phyloP scores from a whole-genome alignment of 1,284 basidiomycete species.

The Cutaneotrichosporon curvatum region DNA sequence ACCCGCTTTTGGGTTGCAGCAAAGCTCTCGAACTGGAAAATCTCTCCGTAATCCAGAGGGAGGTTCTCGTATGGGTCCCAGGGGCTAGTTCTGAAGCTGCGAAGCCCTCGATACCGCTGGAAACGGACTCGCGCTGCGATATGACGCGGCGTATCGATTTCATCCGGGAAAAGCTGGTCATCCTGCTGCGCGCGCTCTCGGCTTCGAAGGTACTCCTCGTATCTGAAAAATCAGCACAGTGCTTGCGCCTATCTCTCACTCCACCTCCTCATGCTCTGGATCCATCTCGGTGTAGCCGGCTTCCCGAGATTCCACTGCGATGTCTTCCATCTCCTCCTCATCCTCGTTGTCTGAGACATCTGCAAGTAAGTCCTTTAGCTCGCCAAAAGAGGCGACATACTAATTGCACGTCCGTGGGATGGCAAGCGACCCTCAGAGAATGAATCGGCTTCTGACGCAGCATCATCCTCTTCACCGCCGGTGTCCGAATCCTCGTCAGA shows the following conservation, averaged over 20 bases:
- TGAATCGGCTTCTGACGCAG: too few relatives aligned
- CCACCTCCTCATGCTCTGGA: slow-evolving; percentile 70
- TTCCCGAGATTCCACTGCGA: slow-evolving; percentile 48
- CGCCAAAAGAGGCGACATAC: too few relatives aligned
- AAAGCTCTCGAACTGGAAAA: slow-evolving; percentile 97
- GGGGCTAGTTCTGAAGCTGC: slow-evolving; percentile 85
- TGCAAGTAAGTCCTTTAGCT: too few relatives aligned
- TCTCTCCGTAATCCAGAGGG: slow-evolving; percentile 84
- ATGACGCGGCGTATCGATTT: slow-evolving; percentile 92
- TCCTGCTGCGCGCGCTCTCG: slow-evolving; percentile 57
- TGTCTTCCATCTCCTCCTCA: slow-evolving; percentile 63
- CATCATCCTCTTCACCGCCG: slow-evolving; percentile 19
- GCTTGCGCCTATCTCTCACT: slow-evolving; percentile 52
- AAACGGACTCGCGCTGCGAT: slow-evolving; percentile 80
- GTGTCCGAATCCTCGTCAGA: slow-evolving; percentile 50
- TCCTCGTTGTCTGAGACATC: slow-evolving; percentile 22
- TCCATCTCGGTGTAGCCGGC: slow-evolving; percentile 49
- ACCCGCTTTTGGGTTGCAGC: slow-evolving; percentile 75
- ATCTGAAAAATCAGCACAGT: slow-evolving; percentile 45
- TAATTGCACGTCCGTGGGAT: too few relatives aligned
- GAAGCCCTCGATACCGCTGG: slow-evolving; percentile 84
- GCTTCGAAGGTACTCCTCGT: slow-evolving; percentile 61
- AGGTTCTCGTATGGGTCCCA: slow-evolving; percentile 98
- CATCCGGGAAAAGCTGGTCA: slow-evolving; percentile 85
- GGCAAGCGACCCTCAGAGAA: too few relatives aligned